Base-by-base conservation (phyloP, 1,284 basidiomycete genomes). In the Exsudoporus floridanus region DNA sequence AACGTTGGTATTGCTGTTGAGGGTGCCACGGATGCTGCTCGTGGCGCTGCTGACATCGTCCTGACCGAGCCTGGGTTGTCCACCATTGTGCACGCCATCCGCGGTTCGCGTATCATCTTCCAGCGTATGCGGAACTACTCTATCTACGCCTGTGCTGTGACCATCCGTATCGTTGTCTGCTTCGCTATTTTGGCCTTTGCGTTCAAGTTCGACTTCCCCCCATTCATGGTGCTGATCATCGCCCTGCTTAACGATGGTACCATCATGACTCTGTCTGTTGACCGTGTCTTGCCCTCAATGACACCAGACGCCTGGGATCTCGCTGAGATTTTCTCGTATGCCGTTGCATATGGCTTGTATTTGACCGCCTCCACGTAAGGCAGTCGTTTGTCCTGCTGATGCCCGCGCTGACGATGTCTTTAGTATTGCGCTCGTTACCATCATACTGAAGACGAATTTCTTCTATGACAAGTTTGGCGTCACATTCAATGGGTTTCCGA, bases 191-290 rank as follows among this genome's bases (percentile, higher is more conserved):
- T 98, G 70, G 90, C 92, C 48, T 98, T 98, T 72, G 89, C 88
- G 54, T 98, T 94, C 88, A 86, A 90, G 79, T 94, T 94, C 74
- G 90, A 96, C 75, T 98, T 98, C 92, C 95, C 95, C 66, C 94
- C 95, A 16, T 98, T 98, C 86, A 98, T 98, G 95, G 87, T 98
- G 60, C 89, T 98, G 73, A 92, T 98, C 74, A 96, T 98, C 62
- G 94, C 95, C 56, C 82, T 98, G 49, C 79, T 98, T 63, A 98
- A 98, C 76, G 95, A 98, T 72, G 95, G 95, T 74, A 97, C 95
- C 62, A 96, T 98, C 82, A 98, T 98, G 94, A 98, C 95, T 12
- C 82, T 98, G 60, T 97, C 94, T 28, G 90, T 98, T 56, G 95
- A 98, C 74, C 93, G 95, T 74, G 95, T 98, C 58, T 76, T 98